phyloP scores from a whole-genome alignment of 495 filamentous ascomycete genomes.

The Stereocaulon alpinum region DNA sequence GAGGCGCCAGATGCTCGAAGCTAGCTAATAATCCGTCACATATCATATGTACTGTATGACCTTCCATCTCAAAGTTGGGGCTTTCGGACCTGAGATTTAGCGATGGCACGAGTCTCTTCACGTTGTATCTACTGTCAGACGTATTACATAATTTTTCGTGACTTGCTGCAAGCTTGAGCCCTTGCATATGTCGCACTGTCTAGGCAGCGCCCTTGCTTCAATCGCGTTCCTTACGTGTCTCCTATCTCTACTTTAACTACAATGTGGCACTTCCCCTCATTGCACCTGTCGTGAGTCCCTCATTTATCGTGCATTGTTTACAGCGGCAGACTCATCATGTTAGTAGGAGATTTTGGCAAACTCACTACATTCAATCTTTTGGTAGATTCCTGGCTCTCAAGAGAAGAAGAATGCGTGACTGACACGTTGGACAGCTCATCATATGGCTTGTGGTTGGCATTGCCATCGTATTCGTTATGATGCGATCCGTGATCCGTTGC shows the following conservation, averaged over 20 bases:
- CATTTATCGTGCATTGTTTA: conserved; percentile 24
- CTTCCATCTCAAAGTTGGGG: too few relatives aligned
- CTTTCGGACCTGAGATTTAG: too few relatives aligned
- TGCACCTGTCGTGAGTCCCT: not conserved
- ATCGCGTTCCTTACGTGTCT: not conserved
- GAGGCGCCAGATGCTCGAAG: too few relatives aligned
- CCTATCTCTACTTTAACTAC: too few relatives aligned
- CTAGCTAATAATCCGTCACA: too few relatives aligned
- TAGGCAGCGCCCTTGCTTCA: not conserved
- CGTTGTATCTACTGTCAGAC: not conserved
- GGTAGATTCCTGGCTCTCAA: not conserved
- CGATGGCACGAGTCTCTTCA: not conserved
- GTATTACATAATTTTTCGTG: not conserved
- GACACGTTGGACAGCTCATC: conserved; percentile 6
- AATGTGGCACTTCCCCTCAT: not conserved
- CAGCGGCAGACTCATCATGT: not conserved
- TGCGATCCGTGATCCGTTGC: conserved; percentile 10
- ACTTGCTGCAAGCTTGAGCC: not conserved
- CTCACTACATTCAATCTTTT: conserved; percentile 2
- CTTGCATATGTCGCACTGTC: not conserved
- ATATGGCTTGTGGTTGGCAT: conserved; percentile 16
- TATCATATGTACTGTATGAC: too few relatives aligned
- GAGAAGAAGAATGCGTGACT: not conserved
- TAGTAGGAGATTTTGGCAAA: conserved; percentile 1
- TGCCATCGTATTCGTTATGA: conserved; percentile 15